These are phyloP conservation scores for Aphanomyces cochlioides DNA, from an alignment of 352 stramenopile species.

Conservation along the genomic window DNA sequence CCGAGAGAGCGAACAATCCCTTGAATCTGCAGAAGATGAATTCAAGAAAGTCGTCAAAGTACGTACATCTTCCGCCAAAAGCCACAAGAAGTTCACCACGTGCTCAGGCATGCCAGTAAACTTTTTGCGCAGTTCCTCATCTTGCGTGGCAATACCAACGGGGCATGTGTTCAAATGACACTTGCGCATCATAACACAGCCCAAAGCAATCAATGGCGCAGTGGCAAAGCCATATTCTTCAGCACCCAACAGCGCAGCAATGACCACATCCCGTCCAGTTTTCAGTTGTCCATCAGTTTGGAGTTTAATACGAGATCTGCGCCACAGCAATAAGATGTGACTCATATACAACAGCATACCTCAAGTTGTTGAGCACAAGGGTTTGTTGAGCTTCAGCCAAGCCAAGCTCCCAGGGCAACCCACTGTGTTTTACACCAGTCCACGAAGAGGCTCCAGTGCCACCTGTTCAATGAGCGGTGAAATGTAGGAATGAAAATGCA, in stretches of 20 bases:
- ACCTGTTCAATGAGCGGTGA: slow-evolving; percentile 31
- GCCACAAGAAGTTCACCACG: slow-evolving; percentile 97
- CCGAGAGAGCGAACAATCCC: slow-evolving; percentile 76
- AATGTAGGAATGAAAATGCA: not conserved
- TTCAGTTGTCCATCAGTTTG: slow-evolving; percentile 96
- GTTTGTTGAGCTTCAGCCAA: slow-evolving; percentile 96
- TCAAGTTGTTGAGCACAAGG: slow-evolving; percentile 93
- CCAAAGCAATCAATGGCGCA: slow-evolving; percentile 92
- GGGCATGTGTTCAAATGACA: slow-evolving; percentile 97
- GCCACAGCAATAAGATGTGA: not conserved
- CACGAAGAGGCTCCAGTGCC: slow-evolving; percentile 93
- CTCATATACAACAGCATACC: slow-evolving; percentile 36
- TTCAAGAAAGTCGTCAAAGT: slow-evolving; percentile 30
- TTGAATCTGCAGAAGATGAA: slow-evolving; percentile 31
- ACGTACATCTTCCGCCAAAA: slow-evolving; percentile 93
- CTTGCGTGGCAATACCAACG: slow-evolving; percentile 97
- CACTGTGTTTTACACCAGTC: slow-evolving; percentile 92
- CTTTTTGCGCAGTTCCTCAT: slow-evolving; percentile 93
- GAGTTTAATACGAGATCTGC: slow-evolving; percentile 78
- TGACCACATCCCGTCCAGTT: slow-evolving; percentile 89
- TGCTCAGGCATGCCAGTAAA: slow-evolving; percentile 95
- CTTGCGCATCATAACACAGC: slow-evolving; percentile 98
- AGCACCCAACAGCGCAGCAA: slow-evolving; percentile 92
- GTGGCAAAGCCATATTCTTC: slow-evolving; percentile 97
- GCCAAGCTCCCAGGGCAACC: slow-evolving; percentile 94